phyloP scores from a whole-genome alignment of 176 grass and related monocot species.

The Zoysia pacifica region DNA sequence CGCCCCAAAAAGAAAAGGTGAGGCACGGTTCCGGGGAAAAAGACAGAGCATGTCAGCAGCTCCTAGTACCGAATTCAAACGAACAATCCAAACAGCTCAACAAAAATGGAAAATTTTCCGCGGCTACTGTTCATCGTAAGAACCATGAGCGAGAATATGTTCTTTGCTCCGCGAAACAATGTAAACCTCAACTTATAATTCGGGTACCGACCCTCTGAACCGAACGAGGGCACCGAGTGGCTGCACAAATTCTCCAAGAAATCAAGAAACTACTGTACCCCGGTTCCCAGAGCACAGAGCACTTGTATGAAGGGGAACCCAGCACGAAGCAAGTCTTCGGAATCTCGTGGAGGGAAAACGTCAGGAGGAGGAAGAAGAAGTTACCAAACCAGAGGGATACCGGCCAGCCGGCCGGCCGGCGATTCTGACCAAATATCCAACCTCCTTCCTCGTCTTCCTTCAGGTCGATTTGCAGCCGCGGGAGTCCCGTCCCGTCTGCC shows the following conservation, averaged over 20 bases:
- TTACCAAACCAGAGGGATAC: background rate
- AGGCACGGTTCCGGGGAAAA: background rate
- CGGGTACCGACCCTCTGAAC: background rate
- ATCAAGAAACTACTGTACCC: background rate
- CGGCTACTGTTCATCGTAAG: background rate
- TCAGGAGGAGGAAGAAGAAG: background rate
- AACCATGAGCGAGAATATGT: background rate
- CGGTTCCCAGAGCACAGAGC: background rate
- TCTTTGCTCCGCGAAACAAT: background rate
- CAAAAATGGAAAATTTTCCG: background rate
- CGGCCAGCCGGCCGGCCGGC: background rate
- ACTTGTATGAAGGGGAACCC: background rate
- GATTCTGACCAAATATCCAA: background rate
- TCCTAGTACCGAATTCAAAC: background rate
- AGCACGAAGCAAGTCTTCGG: background rate
- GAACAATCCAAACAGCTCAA: slow-evolving; percentile 1
- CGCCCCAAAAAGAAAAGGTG: background rate
- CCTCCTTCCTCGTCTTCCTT: background rate
- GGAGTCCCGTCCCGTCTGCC: background rate
- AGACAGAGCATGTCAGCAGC: background rate
- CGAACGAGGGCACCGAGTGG: background rate
- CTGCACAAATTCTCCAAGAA: background rate
- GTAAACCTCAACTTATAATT: background rate
- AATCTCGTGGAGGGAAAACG: background rate
- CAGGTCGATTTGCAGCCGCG: background rate